phyloP scores from a whole-genome alignment of 345 rosid genomes.

The Salix exigua region DNA sequence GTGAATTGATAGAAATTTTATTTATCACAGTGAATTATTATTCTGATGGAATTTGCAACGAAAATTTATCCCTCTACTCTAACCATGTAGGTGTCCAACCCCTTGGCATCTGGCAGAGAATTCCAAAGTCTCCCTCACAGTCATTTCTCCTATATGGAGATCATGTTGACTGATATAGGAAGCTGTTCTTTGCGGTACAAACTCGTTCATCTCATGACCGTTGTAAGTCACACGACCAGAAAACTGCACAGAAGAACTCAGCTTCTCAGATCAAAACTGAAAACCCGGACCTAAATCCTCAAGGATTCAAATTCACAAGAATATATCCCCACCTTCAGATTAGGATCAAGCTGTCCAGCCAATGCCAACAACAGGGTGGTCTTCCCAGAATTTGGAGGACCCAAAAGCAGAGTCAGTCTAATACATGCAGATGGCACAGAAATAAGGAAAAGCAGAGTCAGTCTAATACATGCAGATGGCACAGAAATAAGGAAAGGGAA shows the following conservation, averaged over 20 bases:
- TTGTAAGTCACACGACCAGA: conserved; percentile 62
- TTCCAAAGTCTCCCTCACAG: conserved; percentile 72
- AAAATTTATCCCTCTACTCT: conserved; percentile 3
- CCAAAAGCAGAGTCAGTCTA: conserved; percentile 76
- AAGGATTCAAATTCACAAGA: not conserved
- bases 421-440: not conserved
- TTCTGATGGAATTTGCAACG: no score
- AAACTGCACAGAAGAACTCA: conserved; percentile 29
- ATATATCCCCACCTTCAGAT: conserved; percentile 43
- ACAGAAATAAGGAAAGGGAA: no score
- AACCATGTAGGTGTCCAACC: conserved; percentile 63
- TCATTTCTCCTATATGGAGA: conserved; percentile 54
- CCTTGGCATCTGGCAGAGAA: conserved; percentile 75
- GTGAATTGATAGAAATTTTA: conserved; percentile 2
- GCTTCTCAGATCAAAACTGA: not conserved
- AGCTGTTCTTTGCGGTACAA: conserved; percentile 59
- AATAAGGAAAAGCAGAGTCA: no score
- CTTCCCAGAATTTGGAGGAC: conserved; percentile 88
- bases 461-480: no score
- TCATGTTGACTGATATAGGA: conserved; percentile 74
- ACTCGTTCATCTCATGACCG: conserved; percentile 48
- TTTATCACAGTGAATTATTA: not conserved
- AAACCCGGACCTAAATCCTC: not conserved
- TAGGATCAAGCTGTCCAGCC: conserved; percentile 65
- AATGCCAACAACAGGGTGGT: conserved; percentile 71